Conservation (phyloP, 192 early-diverging fungal species). For the Backusella australiensis region DNA sequence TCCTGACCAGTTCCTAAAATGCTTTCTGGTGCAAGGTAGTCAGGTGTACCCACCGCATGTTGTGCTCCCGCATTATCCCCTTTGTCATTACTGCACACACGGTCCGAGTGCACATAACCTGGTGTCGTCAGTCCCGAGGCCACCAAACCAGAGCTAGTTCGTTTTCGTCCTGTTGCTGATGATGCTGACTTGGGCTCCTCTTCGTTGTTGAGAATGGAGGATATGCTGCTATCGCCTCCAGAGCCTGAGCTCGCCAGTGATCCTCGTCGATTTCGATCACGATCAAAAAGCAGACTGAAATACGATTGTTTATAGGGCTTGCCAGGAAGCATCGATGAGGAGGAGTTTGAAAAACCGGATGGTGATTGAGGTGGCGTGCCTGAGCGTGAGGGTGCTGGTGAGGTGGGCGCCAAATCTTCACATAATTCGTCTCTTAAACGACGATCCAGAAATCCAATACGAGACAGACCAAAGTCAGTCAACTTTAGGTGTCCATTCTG, state of each 20-base stretch:
- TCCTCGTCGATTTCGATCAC: conserved; percentile 37
- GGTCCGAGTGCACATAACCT: conserved; percentile 1
- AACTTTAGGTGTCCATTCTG: conserved; percentile 82
- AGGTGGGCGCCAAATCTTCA: conserved; percentile 8
- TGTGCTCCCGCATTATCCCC: neutral
- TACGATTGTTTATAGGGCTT: conserved; percentile 34
- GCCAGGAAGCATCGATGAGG: neutral
- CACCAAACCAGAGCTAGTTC: conserved; percentile 9
- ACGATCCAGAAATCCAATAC: conserved; percentile 81
- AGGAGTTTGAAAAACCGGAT: conserved; percentile 18
- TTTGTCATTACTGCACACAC: neutral
- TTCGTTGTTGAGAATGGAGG: neutral
- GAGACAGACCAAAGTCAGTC: conserved; percentile 85
- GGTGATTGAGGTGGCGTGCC: conserved; percentile 33
- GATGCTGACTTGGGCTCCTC: neutral
- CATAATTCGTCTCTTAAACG: conserved; percentile 55
- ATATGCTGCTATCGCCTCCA: conserved; percentile 14
- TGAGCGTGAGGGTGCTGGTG: conserved; percentile 29
- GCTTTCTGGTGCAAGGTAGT: conserved; percentile 86
- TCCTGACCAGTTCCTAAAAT: conserved; percentile 84
- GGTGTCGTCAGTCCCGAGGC: conserved; percentile 8
- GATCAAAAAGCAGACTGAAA: conserved; percentile 40
- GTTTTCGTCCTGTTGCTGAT: neutral
- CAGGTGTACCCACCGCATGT: conserved; percentile 74
- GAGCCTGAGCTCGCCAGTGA: conserved; percentile 46